A percentile compares a stretch with the other conserved stretches of the same genome.
phyloP scores from a whole-genome alignment of 208 protist species.

The Trypanosoma scelopori region DNA sequence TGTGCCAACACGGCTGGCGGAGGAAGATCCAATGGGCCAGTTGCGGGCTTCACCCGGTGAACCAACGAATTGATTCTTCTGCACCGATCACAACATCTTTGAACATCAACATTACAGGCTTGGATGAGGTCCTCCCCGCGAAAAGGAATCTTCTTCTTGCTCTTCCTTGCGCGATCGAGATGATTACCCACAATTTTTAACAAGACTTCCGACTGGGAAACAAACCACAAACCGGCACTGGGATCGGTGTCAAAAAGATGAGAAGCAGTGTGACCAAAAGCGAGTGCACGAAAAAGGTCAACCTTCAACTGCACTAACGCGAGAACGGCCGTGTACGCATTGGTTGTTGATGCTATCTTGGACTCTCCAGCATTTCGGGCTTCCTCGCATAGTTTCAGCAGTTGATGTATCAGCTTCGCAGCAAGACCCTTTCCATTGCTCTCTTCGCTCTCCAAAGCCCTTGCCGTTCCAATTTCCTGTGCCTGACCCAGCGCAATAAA shows the following conservation, averaged over 20 bases:
- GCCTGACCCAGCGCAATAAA: conserved; percentile 52
- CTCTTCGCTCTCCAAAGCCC: conserved; percentile 39
- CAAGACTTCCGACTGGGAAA: conserved; percentile 34
- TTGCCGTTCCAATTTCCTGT: conserved; percentile 61
- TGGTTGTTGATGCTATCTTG: conserved; percentile 27
- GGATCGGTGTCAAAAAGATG: conserved; percentile 43
- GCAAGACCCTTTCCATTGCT: conserved; percentile 35
- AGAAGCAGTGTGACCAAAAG: conserved; percentile 50
- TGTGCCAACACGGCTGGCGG: conserved; percentile 28
- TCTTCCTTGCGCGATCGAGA: conserved; percentile 27
- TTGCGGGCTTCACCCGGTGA: conserved; percentile 38
- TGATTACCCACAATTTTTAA: conserved; percentile 32
- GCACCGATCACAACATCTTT: conserved; percentile 44
- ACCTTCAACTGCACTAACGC: conserved; percentile 42
- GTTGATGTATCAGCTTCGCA: conserved; percentile 48
- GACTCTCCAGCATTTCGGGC: conserved; percentile 21
- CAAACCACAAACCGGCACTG: conserved; percentile 32
- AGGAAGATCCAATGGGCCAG: conserved; percentile 24
- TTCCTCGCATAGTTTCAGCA: conserved; percentile 51
- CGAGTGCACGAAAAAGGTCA: conserved; percentile 45
- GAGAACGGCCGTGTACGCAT: conserved; percentile 35
- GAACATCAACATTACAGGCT: conserved; percentile 25
- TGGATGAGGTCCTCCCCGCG: conserved; percentile 39
- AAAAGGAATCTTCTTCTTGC: conserved; percentile 45
- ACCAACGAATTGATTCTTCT: conserved; percentile 64